Evolutionary conservation across 306 rosid genomes (phyloP).

Genomic region (Cucumis hystrix): DNA sequence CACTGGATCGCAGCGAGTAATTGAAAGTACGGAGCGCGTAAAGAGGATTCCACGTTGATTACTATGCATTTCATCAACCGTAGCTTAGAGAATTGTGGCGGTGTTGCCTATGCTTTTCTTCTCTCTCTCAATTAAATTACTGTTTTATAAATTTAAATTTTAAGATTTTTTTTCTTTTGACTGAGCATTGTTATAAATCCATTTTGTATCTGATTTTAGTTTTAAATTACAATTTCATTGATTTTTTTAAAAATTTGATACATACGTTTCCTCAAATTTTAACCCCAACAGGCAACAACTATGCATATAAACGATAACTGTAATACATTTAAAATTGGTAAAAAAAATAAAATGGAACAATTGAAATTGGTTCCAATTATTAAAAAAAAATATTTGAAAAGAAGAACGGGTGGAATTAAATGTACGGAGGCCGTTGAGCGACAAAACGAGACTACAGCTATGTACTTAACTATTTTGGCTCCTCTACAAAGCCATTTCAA

Average conservation of each 20-base stretch:
- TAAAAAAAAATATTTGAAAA: not conserved
- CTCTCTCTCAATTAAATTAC: not conserved
- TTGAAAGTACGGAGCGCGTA: not conserved
- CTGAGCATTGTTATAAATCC: no score
- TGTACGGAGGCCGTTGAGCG: not conserved
- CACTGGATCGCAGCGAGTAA: not conserved
- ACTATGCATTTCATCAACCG: not conserved
- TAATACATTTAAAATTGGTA: no score
- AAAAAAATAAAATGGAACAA: no score
- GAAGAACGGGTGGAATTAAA: not conserved
- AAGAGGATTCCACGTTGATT: not conserved
- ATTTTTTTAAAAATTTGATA: no score
- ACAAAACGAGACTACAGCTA: not conserved
- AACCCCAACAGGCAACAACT: no score
- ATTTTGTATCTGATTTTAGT: no score
- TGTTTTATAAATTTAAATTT: not conserved
- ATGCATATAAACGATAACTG: no score
- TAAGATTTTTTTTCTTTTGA: not conserved
- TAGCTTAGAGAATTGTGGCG: not conserved
- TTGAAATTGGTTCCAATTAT: not conserved
- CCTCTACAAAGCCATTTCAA: not conserved
- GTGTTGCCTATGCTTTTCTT: not conserved
- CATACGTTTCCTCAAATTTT: no score
- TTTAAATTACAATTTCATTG: no score
- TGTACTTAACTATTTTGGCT: not conserved